Evolutionary conservation across 2,329 filamentous ascomycete genomes (phyloP).

Genomic region (Aspergillus felis): DNA sequence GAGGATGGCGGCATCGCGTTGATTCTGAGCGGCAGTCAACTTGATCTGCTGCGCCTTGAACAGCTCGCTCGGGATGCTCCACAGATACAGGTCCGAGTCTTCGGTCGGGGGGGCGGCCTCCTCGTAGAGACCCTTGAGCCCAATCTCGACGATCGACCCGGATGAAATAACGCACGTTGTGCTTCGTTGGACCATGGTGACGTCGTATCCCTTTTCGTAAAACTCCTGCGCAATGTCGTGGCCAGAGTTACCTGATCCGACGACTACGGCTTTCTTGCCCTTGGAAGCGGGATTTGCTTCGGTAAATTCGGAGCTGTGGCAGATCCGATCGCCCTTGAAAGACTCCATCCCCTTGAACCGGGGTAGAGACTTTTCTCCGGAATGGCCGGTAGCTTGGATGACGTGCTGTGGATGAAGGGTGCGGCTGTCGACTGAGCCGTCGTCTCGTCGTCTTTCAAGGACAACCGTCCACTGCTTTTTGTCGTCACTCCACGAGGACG

Average conservation of each 20-base stretch:
- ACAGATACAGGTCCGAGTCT: slow-evolving; percentile 61
- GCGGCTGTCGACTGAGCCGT: slow-evolving; percentile 44
- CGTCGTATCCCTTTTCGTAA: slow-evolving; percentile 61
- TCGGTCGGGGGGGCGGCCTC: slow-evolving; percentile 56
- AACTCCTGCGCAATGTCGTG: slow-evolving; percentile 69
- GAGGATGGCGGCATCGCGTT: slow-evolving; percentile 36
- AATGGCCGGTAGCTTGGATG: slow-evolving; percentile 65
- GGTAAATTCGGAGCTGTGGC: slow-evolving; percentile 59
- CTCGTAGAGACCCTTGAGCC: slow-evolving; percentile 49
- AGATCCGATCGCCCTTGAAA: slow-evolving; percentile 58
- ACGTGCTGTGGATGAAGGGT: slow-evolving; percentile 60
- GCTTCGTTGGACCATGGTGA: slow-evolving; percentile 67
- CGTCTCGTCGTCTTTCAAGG: slow-evolving; percentile 42
- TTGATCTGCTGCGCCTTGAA: slow-evolving; percentile 57
- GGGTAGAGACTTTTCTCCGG: slow-evolving; percentile 58
- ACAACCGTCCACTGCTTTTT: slow-evolving; percentile 54
- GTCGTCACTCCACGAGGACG: slow-evolving; percentile 49
- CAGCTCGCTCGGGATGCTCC: slow-evolving; percentile 56
- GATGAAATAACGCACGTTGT: slow-evolving; percentile 62
- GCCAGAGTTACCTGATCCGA: slow-evolving; percentile 66
- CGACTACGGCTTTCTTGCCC: slow-evolving; percentile 60
- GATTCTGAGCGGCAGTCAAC: slow-evolving; percentile 35
- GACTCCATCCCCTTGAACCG: slow-evolving; percentile 46
- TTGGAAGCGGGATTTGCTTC: slow-evolving; percentile 48
- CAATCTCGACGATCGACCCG: slow-evolving; percentile 49